Evolutionary conservation across 2,329 filamentous ascomycete species (phyloP), one percentile per base, ranked within the genome.

Genomic region (Penicillium glabrum): DNA sequence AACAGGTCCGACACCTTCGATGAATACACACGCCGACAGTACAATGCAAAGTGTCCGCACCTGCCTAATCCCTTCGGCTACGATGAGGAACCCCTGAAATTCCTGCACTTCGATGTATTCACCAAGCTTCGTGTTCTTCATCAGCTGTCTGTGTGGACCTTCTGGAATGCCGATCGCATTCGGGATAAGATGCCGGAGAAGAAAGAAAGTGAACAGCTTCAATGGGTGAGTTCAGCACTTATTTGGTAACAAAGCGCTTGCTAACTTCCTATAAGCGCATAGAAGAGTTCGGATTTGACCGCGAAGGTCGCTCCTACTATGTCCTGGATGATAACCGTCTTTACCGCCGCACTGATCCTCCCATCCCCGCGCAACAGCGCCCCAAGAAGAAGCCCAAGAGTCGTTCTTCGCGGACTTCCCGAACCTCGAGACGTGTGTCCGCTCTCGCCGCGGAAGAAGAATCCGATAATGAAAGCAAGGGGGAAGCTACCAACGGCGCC

Each of bases 251-350:
- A 46, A 6, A 43, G 9, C 39, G 19, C 24, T 48, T 53, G 24
- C 61, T 67, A 57, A 67, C 53, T 37, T 13, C 10, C 51, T 48
- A 47, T 45, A 62, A 82, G 81, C 80, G 80, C 61, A 67, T 75
- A 53, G 71, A 76, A 54, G 74, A 76, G 58, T 66, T 75, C 60
- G 95, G 95, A 10, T 98, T 91, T 86, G 95, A 99, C 72, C 83
- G 86, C 23, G 82, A 96, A 46, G 93, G 96, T 62, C 88, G 91
- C 37, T 87, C 87, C 35, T 96, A 98, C 71, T 96, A 89, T 69
- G 88, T 98, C 3, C 83, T 99, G 3, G 93, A 98, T 67, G 95
- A 99, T 72, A 96, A 97, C 67, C 86, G 95, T 60, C 80, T 99
- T 43, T 99, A 99, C 72, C 89, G 93, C 54, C 82, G 89, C 59